Conservation (phyloP, 2,329 filamentous ascomycete species). For the Verticillium isaacii region DNA sequence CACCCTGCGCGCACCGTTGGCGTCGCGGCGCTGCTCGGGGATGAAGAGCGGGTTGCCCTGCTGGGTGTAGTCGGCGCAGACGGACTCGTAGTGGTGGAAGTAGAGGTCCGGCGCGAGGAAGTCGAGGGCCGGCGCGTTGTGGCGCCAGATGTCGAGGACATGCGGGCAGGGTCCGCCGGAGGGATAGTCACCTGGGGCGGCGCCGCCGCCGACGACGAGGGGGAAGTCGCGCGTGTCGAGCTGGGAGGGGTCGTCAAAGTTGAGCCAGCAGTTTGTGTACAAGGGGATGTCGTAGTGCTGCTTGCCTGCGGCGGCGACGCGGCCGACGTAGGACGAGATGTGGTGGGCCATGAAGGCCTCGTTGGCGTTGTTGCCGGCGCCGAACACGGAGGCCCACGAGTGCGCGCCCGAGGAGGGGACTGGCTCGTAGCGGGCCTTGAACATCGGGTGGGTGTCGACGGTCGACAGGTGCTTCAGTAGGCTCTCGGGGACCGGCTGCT, state of each 20-base stretch:
- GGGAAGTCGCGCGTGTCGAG: constrained; percentile 26
- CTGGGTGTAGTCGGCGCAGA: constrained; percentile 38
- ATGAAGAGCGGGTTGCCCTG: constrained; percentile 42
- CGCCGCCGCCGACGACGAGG: constrained; percentile 28
- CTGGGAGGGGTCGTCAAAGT: constrained; percentile 23
- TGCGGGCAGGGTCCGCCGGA: constrained; percentile 28
- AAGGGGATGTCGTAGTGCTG: constrained; percentile 24
- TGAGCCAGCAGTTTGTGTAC: constrained; percentile 32
- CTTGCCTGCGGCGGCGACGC: constrained; percentile 29
- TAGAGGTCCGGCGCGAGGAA: constrained; percentile 44
- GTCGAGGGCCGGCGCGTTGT: constrained; percentile 34
- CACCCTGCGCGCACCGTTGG: constrained; percentile 34
- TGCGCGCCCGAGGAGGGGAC: constrained; percentile 16
- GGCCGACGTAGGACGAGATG: constrained; percentile 25
- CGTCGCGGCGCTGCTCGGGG: constrained; percentile 46
- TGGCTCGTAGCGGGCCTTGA: constrained; percentile 20
- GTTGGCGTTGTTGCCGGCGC: constrained; percentile 19
- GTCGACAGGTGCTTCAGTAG: constrained; percentile 20
- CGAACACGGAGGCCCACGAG: constrained; percentile 29
- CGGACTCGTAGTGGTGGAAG: constrained; percentile 38
- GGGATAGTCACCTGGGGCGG: constrained; percentile 28
- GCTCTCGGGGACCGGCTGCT: constrained; percentile 20
- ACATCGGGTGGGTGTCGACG: constrained; percentile 20
- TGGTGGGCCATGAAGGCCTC: constrained; percentile 32
- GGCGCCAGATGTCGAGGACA: constrained; percentile 33